Evolutionary conservation across 805 yeast species (phyloP), one percentile per base, ranked within the genome.

Genomic region (Tetrapisispora phaffii): DNA sequence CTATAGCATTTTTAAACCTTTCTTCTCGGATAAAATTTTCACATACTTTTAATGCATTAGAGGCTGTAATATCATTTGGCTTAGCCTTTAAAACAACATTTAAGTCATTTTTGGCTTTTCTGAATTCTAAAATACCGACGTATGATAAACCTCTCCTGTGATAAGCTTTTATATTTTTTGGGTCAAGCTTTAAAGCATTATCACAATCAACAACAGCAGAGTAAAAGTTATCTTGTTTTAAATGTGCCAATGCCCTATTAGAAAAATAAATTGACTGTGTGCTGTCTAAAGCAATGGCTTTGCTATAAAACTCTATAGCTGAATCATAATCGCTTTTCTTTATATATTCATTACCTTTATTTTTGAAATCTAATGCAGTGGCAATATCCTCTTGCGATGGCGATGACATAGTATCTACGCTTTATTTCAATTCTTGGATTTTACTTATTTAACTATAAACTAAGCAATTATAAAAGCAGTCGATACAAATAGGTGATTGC

Each of bases 161-260:
- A 60, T 85, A 84, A 0, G 87, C 88, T 63, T 90, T 90, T 31
- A 80, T 66, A 57, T 85, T 83, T 17, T 67, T 59, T 1, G 80
- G 74, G 58, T 90, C 87, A 9, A 81, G 56, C 40, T 72, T 74
- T 37, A 93, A 72, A 1, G 97, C 85, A 37, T 68, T 66, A 29
- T 80, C 75, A 54, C 95, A 80, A 61, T 89, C 96, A n/a, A 63
- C 69, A 2, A 89, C 74, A 0, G 96, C 95, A 44, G 77, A 71
- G 3, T 96, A 97, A 61, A 82, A 89, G 55, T 81, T 82, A 61
- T 90, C 98, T 45, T 80, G 63, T 56, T 87, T 85, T 58, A 90
- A 78, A 53, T 88, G 82, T 1, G 87, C 95, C 60, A 87, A 88
- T 0, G 97, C 96, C 51, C 96, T 73, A 65, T 90, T 90, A 9